Evolutionary conservation across 352 stramenopile species (phyloP).

Genomic region (Phytophthora sojae): DNA sequence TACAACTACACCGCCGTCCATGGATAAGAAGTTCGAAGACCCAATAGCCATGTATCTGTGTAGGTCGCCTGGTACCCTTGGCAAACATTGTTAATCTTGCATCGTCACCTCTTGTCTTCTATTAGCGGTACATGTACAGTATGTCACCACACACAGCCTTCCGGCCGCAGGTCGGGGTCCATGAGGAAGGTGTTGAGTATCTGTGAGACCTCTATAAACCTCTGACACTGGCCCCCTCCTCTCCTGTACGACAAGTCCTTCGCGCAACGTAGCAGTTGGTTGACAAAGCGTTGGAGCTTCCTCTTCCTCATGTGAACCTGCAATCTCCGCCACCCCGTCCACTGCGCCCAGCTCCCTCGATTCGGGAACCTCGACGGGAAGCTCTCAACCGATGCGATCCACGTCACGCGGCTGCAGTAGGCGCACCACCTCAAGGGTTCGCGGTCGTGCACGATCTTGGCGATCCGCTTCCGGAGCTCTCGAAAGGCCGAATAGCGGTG

Average conservation of each 20-base stretch:
- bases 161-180: slow-evolving; percentile 42
- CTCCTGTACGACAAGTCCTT: slow-evolving; percentile 61
- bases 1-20: slow-evolving; percentile 39
- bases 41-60: too few relatives aligned
- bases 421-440: slow-evolving; percentile 59
- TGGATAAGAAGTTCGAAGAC: too few relatives aligned
- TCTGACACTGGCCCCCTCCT: slow-evolving; percentile 46
- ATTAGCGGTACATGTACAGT: too few relatives aligned
- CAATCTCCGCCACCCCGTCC: slow-evolving; percentile 25
- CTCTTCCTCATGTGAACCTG: slow-evolving; percentile 39
- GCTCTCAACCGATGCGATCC: slow-evolving; percentile 39
- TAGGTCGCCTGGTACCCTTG: too few relatives aligned
- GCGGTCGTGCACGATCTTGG: slow-evolving; percentile 34
- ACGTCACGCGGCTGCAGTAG: slow-evolving; percentile 59
- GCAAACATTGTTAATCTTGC: too few relatives aligned
- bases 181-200: slow-evolving; percentile 67
- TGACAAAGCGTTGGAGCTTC: slow-evolving; percentile 53
- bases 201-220: slow-evolving; percentile 59
- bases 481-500: slow-evolving; percentile 72
- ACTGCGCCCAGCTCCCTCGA: slow-evolving; percentile 19
- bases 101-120: too few relatives aligned
- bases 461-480: slow-evolving; percentile 46
- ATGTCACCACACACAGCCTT: slow-evolving; percentile 26
- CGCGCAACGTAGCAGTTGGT: slow-evolving; percentile 46
- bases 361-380: slow-evolving; percentile 60